These are phyloP conservation scores for Fistulifera pelliculosa DNA, from an alignment of 108 stramenopile species.

Conservation along the genomic window DNA sequence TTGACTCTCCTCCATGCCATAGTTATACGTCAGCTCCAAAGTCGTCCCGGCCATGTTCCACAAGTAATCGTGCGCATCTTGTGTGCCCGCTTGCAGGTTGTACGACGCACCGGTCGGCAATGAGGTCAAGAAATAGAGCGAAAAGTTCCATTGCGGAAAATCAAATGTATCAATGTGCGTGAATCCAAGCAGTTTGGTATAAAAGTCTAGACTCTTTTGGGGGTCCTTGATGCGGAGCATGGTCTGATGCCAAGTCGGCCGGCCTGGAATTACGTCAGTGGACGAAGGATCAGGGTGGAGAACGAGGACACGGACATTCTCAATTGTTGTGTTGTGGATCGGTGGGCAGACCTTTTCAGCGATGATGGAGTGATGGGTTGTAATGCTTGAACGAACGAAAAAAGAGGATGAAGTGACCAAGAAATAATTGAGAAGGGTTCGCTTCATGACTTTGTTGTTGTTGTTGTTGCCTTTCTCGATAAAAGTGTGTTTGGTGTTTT, in stretches of 20 bases:
- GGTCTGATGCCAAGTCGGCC: conserved; percentile 86
- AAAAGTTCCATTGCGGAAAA: conserved; percentile 73
- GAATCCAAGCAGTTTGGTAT: conserved; percentile 64
- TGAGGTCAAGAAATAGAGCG: conserved; percentile 67
- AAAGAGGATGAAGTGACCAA: too few species aligned
- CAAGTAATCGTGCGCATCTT: conserved; percentile 76
- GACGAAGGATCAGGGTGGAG: background rate
- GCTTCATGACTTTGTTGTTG: too few species aligned
- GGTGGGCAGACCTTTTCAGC: background rate
- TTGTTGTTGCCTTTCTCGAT: too few species aligned
- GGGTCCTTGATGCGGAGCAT: conserved; percentile 83
- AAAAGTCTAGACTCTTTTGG: conserved; percentile 53
- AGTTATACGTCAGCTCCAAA: conserved; percentile 88
- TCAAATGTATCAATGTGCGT: conserved; percentile 73
- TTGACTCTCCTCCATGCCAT: conserved; percentile 60
- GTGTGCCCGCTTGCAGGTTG: conserved; percentile 54
- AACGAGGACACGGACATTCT: background rate
- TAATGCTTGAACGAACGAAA: too few species aligned
- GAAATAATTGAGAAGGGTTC: too few species aligned
- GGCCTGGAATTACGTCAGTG: conserved; percentile 42
- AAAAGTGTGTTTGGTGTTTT: too few species aligned
- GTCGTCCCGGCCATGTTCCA: conserved; percentile 78
- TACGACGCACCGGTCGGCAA: conserved; percentile 50
- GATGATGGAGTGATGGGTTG: background rate
- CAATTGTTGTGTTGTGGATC: background rate